These are phyloP conservation scores for Agaricales sp. DNA, from an alignment of 1,284 basidiomycete species.

Conservation along the genomic window DNA sequence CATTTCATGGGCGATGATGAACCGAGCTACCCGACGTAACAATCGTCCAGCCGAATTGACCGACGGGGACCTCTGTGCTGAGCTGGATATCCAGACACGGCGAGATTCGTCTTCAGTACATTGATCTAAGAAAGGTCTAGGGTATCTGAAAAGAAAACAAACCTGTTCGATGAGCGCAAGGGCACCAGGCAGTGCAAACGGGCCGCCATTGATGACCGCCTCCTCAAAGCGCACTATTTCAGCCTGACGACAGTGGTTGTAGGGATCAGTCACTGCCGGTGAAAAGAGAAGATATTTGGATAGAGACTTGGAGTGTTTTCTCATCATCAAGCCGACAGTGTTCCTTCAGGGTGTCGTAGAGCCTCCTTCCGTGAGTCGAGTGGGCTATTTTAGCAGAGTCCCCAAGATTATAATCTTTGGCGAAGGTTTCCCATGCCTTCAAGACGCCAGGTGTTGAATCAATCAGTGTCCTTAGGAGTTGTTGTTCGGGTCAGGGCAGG, in stretches of 20 bases:
- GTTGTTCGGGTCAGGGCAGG: conserved; percentile 8
- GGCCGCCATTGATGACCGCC: conserved; percentile 52
- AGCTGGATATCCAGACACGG: conserved; percentile 5
- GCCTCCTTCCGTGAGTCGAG: conserved; percentile 61
- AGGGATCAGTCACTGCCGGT: conserved; percentile 2
- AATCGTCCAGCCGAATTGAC: conserved; percentile 51
- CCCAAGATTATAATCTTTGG: conserved; percentile 43
- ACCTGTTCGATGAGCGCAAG: conserved; percentile 38
- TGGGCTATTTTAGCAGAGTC: conserved; percentile 38
- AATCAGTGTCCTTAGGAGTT: conserved; percentile 43
- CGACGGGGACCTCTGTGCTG: conserved; percentile 5
- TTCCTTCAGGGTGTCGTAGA: conserved; percentile 63
- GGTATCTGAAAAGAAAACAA: conserved; percentile 9
- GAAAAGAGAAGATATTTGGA: not conserved
- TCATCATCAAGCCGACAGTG: conserved; percentile 55
- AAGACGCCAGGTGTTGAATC: conserved; percentile 64
- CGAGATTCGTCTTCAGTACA: too few species aligned
- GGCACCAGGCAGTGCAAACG: conserved; percentile 44
- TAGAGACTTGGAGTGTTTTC: conserved; percentile 37
- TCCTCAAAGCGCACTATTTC: conserved; percentile 59
- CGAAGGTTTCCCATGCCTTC: conserved; percentile 53
- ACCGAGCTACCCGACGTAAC: conserved; percentile 56
- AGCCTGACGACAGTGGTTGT: too few species aligned
- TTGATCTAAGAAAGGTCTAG: too few species aligned
- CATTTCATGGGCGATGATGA: conserved; percentile 7